Base-by-base conservation (phyloP, 2,329 filamentous ascomycete species). In the Nakataea oryzae region DNA sequence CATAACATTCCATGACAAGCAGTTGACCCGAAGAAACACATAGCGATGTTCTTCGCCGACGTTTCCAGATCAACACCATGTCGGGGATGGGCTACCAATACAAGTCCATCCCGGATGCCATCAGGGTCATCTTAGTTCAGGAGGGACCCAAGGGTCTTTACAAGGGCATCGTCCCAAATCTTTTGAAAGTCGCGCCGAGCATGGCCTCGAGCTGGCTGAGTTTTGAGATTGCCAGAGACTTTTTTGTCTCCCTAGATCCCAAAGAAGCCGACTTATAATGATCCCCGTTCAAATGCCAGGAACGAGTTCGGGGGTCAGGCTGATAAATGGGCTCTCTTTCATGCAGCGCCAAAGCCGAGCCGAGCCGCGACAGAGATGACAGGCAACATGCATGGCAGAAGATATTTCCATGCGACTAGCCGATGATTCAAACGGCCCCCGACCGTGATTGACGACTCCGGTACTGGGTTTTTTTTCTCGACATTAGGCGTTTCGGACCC, bases 21-120 rank as follows among this genome's bases (percentile, higher is more conserved):
- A 50, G 21, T n/a, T 50, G 6, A 50, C 41, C 41, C 21, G 17
- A n/a, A 50, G 41, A 67, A 63, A 2, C 54, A 12, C 32, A 21
- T 64, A 95, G 91, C 72, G 93, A 96, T 72, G 93, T 99, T 2
- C 81, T 99, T 62, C 90, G 95, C 34, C 87, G 95, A 64, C 86
- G 95, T 60, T 99, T 99, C 74, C 95, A 99, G 73, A 95, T 99
- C 78, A 99, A 99, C 76, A 97, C 95, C 61, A 99, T 99, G 95
- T 91, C 90, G 58, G 95, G 95, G 60, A 93, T 99, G 87, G 95
- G 95, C 60, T 97, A 97, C 76, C 86, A 93, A 73, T 99, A 99
- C 78, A 92, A 90, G 70, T 89, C 87, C 8, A 88, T 99, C 56
- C 81, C 85, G 65, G 91, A 96, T 71, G 95, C 95, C 3, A 79